Base-by-base conservation (phyloP, 305 asterid species). In the Fraxinus angustifolia region DNA sequence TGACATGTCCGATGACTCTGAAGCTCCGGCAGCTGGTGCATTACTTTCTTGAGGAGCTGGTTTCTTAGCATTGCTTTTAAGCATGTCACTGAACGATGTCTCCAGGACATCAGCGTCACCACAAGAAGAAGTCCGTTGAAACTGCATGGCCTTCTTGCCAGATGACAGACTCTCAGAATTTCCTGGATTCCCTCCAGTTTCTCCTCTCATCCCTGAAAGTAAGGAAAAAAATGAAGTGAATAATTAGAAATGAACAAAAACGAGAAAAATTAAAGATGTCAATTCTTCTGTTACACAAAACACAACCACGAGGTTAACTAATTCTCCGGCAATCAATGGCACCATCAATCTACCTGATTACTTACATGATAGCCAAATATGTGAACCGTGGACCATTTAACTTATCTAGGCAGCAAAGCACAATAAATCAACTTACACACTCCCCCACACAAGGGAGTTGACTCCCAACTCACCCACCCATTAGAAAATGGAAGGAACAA, bases 41-140 rank as follows among this genome's bases (percentile, higher is more conserved):
- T 80, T 87, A 79, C 82, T 83, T 82, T 92, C 99, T 83, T 87
- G 96, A 50, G 90, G 82, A 11, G 85, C 62, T 50, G 93, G 86
- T 87, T 91, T 93, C 92, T 90, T 93, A 26, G 87, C 85, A 35
- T 82, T 92, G 90, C 97, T 94, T 88, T 93, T 96, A 33, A 96
- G 97, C 98, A 96, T 93, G 89, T 96, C 99, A 67, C 98, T 96
- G 88, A 96, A 94, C 1, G 99, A 94, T 17, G 99, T 88, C 83
- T 96, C 99, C 23, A 92, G 73, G 23, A 91, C 93, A 80, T 94
- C 99, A n/a, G 94, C 90, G 62, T 93, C 98, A 72, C 92, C 86
- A 77, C 88, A 88, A 14, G 98, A 94, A 17, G 93, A 90, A 38
- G 96, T 89, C 67, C 98, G 87, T 31, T 94, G 79, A 71, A 90